Evolutionary conservation across 1,284 basidiomycete species (phyloP), one percentile per base, ranked within the genome.

Genomic region (Tremellales sp.): DNA sequence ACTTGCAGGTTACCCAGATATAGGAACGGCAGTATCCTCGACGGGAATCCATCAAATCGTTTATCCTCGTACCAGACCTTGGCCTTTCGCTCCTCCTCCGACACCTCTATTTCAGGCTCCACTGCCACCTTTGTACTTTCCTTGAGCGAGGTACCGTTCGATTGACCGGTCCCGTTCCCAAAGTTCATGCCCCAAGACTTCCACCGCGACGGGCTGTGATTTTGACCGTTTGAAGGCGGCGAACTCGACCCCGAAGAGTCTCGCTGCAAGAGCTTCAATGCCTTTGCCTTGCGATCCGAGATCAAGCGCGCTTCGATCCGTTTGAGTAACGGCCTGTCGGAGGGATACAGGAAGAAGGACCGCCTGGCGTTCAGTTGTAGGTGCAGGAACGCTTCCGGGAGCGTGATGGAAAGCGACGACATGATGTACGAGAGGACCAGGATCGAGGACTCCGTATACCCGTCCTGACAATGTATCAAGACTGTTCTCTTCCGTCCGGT

Each of bases 21-120:
- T 62, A 98, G 78, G 75, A 91, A 94, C 33, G 90, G 89, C 51
- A 97, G 72, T 55, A 98, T 92, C 26, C 92, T 80, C 62, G 87
- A 92, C 6, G 94, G 93, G 75, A 98, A 93, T 57, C 93, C 93
- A 65, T 98, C 92, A 68, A 97, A 98, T 50, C 87, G 76, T 31
- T 82, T 78, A 70, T 92, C 88, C 60, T 90, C 85, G 73, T 97
- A 95, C 93, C 93, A 97, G 9, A 83, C 78, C 68, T 85, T 81
- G 56, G 62, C 63, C 40, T 54, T 57, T 40, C 43, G 47, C 27
- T 53, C 54, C n/a, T 36, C 52, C 42, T 49, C 48, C 38, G 52
- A 61, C 12, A 54, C 58, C 16, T 57, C 60, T 28, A 41, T 47
- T 33, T 59, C 60, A 32, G 64, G 61, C 21, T 67, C 58, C 26